Conservation (phyloP, 306 rosid species). For the Quercus mongolica region DNA sequence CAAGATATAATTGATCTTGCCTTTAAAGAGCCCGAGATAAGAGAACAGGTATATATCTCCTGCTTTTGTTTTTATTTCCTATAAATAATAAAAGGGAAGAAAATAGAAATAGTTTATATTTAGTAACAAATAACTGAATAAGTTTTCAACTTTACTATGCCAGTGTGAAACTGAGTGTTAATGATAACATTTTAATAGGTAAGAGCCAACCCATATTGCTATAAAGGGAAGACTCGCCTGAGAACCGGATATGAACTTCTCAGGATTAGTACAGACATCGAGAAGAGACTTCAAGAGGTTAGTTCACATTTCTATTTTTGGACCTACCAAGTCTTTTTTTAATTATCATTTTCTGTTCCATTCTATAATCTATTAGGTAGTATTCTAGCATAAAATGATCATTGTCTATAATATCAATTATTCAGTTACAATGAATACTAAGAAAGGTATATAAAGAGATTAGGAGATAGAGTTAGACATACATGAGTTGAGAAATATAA, state of each 20-base stretch:
- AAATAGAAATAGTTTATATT: not conserved
- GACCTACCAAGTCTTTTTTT: not conserved
- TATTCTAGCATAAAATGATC: no score
- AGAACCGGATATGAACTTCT: constrained; percentile 68
- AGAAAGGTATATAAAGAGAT: no score
- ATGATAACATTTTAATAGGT: constrained; percentile 27
- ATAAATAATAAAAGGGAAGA: not conserved
- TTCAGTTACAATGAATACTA: no score
- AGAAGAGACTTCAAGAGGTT: constrained; percentile 51
- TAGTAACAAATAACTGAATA: no score
- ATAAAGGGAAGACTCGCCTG: constrained; percentile 80
- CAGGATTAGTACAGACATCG: constrained; percentile 48
- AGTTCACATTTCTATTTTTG: not conserved
- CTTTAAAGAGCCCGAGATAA: constrained; percentile 59
- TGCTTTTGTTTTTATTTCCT: not conserved
- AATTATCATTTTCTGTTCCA: not conserved
- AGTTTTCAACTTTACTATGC: no score
- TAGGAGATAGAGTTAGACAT: no score
- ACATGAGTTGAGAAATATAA: no score
- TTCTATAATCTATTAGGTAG: no score
- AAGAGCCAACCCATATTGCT: constrained; percentile 60
- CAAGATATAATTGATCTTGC: constrained; percentile 62
- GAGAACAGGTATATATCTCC: constrained; percentile 45
- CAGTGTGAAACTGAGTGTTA: not conserved
- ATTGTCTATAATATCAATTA: no score